Evolutionary conservation across 2,329 filamentous ascomycete genomes (phyloP).

Genomic region (Cyclaneusma minus): DNA sequence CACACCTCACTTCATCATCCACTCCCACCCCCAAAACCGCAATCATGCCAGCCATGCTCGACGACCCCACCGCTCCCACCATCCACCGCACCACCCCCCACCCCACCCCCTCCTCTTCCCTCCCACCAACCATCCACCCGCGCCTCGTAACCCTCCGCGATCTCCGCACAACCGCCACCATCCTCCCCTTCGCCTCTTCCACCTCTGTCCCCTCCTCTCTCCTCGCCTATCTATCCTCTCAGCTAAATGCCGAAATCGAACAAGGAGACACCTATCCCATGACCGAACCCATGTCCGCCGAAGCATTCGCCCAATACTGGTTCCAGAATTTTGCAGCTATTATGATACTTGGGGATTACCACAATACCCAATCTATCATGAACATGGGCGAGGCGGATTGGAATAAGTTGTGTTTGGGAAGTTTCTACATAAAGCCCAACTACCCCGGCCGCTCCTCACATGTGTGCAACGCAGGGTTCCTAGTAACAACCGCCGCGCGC

Average conservation of each 20-base stretch:
- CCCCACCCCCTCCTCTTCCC: constrained; percentile 29
- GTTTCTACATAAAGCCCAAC: constrained; percentile 61
- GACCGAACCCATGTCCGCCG: constrained; percentile 43
- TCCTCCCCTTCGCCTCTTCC: constrained; percentile 50
- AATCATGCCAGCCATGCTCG: constrained; percentile 45
- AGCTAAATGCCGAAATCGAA: constrained; percentile 57
- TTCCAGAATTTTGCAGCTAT: constrained; percentile 59
- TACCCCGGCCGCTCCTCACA: constrained; percentile 61
- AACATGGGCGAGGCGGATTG: constrained; percentile 41
- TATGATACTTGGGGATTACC: constrained; percentile 52
- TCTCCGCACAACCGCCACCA: constrained; percentile 49
- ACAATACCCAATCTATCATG: constrained; percentile 31
- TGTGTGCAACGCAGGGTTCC: constrained; percentile 51
- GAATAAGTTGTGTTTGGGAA: constrained; percentile 50
- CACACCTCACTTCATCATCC: neutral
- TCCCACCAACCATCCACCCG: constrained; percentile 31
- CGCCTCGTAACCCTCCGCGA: constrained; percentile 51
- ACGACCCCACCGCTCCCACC: constrained; percentile 39
- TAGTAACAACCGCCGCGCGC: constrained; percentile 37
- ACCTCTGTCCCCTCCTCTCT: constrained; percentile 45
- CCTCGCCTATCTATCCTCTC: constrained; percentile 46
- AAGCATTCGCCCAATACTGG: constrained; percentile 54
- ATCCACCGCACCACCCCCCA: constrained; percentile 37
- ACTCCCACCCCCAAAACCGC: neutral
- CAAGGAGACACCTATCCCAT: constrained; percentile 61